A percentile compares a stretch with the other conserved stretches of the same genome.
Conservation (phyloP, 2,329 filamentous ascomycete species). For the Paecilomyces sp. region DNA sequence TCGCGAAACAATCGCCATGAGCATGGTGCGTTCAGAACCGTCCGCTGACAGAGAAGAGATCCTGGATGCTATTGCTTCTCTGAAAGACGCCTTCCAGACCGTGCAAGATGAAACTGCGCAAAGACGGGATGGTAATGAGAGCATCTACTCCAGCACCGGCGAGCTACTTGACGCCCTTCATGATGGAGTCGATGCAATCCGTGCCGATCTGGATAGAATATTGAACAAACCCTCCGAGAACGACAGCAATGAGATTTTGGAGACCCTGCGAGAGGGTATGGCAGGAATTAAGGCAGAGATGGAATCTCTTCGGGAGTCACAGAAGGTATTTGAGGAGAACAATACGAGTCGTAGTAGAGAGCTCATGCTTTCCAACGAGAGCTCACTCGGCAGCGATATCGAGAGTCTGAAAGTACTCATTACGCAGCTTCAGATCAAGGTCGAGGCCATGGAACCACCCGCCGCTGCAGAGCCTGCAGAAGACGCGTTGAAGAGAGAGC, state of each 20-base stretch:
- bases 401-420: slow-evolving; percentile 81
- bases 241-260: slow-evolving; percentile 82
- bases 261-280: slow-evolving; percentile 77
- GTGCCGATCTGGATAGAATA: slow-evolving; percentile 67
- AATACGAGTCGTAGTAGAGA: slow-evolving; percentile 46
- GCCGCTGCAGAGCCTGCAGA: slow-evolving; percentile 29
- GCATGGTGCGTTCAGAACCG: slow-evolving; percentile 41
- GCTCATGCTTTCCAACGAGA: slow-evolving; percentile 50
- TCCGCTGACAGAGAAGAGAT: slow-evolving; percentile 57
- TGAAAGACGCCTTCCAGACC: slow-evolving; percentile 36
- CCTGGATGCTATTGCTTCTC: slow-evolving; percentile 47
- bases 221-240: slow-evolving; percentile 73
- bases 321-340: slow-evolving; percentile 44
- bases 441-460: slow-evolving; percentile 63
- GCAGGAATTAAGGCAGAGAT: slow-evolving; percentile 71
- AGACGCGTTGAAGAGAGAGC: slow-evolving; percentile 38
- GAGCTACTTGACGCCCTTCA: slow-evolving; percentile 57
- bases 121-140: slow-evolving; percentile 49
- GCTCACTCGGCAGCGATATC: slow-evolving; percentile 59
- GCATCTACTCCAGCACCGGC: slow-evolving; percentile 45
- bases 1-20: slow-evolving; percentile 49
- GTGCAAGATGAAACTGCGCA: slow-evolving; percentile 46
- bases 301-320: slow-evolving; percentile 61
- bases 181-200: slow-evolving; percentile 66
- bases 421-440: slow-evolving; percentile 72